Evolutionary conservation across 352 stramenopile species (phyloP).

Genomic region (Phytopythium sindhum): DNA sequence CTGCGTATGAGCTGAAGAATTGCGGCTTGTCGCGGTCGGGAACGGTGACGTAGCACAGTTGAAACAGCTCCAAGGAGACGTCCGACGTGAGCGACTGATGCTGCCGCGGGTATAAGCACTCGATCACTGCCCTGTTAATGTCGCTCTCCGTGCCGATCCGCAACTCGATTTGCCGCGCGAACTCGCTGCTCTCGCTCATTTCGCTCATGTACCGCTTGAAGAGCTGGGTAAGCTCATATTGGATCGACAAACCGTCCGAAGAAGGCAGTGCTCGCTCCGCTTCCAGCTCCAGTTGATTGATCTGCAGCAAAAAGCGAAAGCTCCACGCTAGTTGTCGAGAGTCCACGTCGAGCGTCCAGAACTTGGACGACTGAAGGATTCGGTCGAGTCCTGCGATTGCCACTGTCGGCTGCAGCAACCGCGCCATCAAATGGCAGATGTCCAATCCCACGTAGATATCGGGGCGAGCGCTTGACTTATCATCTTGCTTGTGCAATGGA

Average conservation of each 20-base stretch:
- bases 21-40: conserved; percentile 23
- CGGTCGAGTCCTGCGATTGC: conserved; percentile 38
- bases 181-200: conserved; percentile 40
- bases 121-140: conserved; percentile 30
- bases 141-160: conserved; percentile 19
- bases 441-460: conserved; percentile 42
- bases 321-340: conserved; percentile 39
- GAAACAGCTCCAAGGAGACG: conserved; percentile 34
- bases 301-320: conserved; percentile 41
- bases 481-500: neutral
- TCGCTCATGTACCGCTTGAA: conserved; percentile 35
- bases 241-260: neutral
- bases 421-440: conserved; percentile 44
- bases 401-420: conserved; percentile 26
- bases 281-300: conserved; percentile 23
- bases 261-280: neutral
- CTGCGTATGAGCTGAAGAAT: conserved; percentile 29
- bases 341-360: conserved; percentile 24
- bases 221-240: conserved; percentile 20
- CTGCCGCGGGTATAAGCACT: conserved; percentile 45
- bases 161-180: conserved; percentile 20
- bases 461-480: conserved; percentile 1
- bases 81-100: conserved; percentile 23
- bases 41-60: conserved; percentile 28
- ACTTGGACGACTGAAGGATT: conserved; percentile 30